Evolutionary conservation across 1,284 basidiomycete species (phyloP).

Genomic region (Malassezia globosa): DNA sequence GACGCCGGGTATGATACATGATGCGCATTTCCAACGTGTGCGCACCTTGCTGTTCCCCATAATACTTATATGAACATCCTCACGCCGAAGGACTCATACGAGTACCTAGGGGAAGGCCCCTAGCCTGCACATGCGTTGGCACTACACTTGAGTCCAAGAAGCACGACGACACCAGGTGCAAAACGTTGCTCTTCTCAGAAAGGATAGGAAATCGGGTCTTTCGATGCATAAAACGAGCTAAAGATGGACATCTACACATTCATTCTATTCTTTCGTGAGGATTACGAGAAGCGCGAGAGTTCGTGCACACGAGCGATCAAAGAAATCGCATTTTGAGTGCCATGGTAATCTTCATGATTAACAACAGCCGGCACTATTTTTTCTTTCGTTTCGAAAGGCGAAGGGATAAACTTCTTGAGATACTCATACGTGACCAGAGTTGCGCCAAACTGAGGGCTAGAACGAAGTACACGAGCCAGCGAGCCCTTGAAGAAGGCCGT

Average conservation of each 20-base stretch:
- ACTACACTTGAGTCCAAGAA: too few relatives aligned
- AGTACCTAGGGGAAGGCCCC: too few relatives aligned
- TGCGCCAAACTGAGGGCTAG: slow-evolving; percentile 64
- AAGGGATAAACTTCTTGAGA: slow-evolving; percentile 48
- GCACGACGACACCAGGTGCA: too few relatives aligned
- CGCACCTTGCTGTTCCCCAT: too few relatives aligned
- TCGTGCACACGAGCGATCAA: slow-evolving; percentile 7
- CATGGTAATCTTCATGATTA: slow-evolving; percentile 4
- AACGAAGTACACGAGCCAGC: slow-evolving; percentile 74
- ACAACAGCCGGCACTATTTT: slow-evolving; percentile 1
- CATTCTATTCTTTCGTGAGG: too few relatives aligned
- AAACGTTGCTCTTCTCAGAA: background rate
- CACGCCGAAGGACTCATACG: too few relatives aligned
- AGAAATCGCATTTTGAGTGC: slow-evolving; percentile 3
- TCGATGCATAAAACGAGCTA: too few relatives aligned
- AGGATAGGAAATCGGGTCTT: background rate
- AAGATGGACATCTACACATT: too few relatives aligned
- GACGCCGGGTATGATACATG: too few relatives aligned
- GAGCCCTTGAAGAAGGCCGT: slow-evolving; percentile 90
- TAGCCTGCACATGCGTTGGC: too few relatives aligned
- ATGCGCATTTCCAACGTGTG: too few relatives aligned
- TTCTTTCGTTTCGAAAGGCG: slow-evolving; percentile 2
- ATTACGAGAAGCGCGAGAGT: slow-evolving; percentile 2
- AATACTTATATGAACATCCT: too few relatives aligned
- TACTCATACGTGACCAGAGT: slow-evolving; percentile 81